Evolutionary conservation across 176 grass and related monocot genomes (phyloP), one percentile per base, ranked within the genome.

Genomic region (Raddia guianensis): DNA sequence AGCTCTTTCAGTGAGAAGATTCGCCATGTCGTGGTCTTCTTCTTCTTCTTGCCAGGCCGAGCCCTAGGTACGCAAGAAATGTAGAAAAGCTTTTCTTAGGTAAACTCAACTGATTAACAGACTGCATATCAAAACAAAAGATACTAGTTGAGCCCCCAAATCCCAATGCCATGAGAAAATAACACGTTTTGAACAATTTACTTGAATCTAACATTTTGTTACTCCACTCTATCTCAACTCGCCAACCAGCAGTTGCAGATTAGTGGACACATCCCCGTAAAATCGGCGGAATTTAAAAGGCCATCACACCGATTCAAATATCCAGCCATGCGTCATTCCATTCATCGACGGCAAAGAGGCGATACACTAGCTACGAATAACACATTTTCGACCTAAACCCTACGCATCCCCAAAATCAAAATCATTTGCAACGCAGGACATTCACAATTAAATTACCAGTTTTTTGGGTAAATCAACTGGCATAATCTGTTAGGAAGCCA

Each of bases 1-100:
- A 97, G 82, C 72, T 97, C 94, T 64, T 94, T 97, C 7, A 97
- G 89, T 1, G 87, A 90, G 80, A 97, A 97, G 82, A 97, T 87
- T 56, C 91, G 54, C 87, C 91, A 97, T 4, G 60, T 18, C 9
- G 72, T 69, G 19, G 75, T 79, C 83, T 83, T 82, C 89, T 97
- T 91, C 76, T 93, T 97, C 82, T 84, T 91, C 87, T 70, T 84
- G 63, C 87, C 89, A 12, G 84, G 89, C 55, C 92, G 64, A 21
- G 75, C 48, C 62, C 94, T 97, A 66, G 58, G 6, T 76, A 50
- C 60, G 85, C 18, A 89, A 1, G n/a, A 78, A 13, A 53, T 11
- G 5, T 78, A 54, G 18, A 47, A 7, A 57, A 33, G 19, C 1
- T 18, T 51, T 19, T 63, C 12, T 21, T 72, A 0, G 40, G n/a